Percentiles rank a stretch among this genome's conserved stretches.
Evolutionary conservation across 164 flowering plant genomes (phyloP).

Genomic region (Piper longum): DNA sequence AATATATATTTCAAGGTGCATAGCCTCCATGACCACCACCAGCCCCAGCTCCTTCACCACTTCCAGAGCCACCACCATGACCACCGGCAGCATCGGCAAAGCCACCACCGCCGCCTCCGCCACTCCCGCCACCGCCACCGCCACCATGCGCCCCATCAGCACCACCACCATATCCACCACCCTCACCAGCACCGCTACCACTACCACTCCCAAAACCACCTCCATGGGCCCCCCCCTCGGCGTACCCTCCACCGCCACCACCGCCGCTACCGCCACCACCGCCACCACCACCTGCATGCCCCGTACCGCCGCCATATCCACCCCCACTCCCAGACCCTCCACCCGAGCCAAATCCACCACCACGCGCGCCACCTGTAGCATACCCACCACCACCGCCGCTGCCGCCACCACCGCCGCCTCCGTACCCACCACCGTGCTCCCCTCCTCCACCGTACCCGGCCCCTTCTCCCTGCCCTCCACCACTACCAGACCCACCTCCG

Average conservation of each 20-base stretch:
- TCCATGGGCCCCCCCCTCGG: constrained; percentile 9
- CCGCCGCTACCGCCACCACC: constrained; percentile 8
- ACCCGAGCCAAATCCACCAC: constrained; percentile 3
- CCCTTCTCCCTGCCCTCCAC: constrained; percentile 9
- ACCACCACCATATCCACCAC: constrained; percentile 8
- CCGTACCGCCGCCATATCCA: constrained; percentile 16
- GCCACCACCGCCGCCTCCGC: background rate
- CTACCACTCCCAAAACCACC: constrained; percentile 10
- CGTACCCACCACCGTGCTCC: constrained; percentile 13
- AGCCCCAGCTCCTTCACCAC: constrained; percentile 2
- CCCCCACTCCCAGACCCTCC: constrained; percentile 3
- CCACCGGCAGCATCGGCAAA: constrained; percentile 3
- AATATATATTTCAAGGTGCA: background rate
- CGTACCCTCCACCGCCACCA: constrained; percentile 9
- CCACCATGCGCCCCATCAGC: constrained; percentile 16
- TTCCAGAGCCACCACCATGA: constrained; percentile 3
- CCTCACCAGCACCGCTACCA: constrained; percentile 13
- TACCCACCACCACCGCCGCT: constrained; percentile 3
- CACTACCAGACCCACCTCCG: constrained; percentile 7
- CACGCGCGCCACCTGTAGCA: background rate
- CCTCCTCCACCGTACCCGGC: constrained; percentile 12
- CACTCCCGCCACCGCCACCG: constrained; percentile 8
- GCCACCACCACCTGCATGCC: constrained; percentile 18
- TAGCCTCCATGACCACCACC: constrained; percentile 2
- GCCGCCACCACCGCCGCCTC: constrained; percentile 8